Conservation (phyloP, 164 flowering plant genomes). For the Houttuynia cordata region DNA sequence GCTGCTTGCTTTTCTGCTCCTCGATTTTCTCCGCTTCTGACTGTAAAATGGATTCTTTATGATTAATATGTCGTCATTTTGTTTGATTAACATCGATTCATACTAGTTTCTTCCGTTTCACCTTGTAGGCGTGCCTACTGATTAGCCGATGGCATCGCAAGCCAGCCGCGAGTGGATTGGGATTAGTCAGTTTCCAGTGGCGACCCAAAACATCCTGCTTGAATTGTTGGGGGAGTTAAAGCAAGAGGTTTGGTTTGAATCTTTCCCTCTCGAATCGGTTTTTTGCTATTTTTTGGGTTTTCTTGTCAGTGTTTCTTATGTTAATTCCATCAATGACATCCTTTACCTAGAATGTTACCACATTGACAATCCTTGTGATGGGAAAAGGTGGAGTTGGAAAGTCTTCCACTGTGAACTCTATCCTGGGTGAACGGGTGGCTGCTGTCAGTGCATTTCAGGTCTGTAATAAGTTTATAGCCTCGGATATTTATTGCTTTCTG, state of each 20-base stretch:
- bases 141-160: slow-evolving; percentile 35
- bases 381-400: slow-evolving; percentile 99
- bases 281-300: background rate
- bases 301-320: background rate
- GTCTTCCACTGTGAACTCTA: slow-evolving; percentile 89
- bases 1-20: no score
- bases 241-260: slow-evolving; percentile 45
- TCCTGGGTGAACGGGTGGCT: slow-evolving; percentile 80
- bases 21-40: no score
- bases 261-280: background rate
- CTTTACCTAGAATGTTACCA: slow-evolving; percentile 52
- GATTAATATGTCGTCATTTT: no score
- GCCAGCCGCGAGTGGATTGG: slow-evolving; percentile 76
- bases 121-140: no score
- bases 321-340: background rate
- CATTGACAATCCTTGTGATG: slow-evolving; percentile 88
- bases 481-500: background rate
- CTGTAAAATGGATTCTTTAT: no score
- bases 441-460: slow-evolving; percentile 88
- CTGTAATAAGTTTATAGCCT: background rate
- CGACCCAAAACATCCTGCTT: slow-evolving; percentile 61
- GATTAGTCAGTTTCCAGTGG: slow-evolving; percentile 73
- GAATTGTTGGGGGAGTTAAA: slow-evolving; percentile 71
- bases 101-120: no score
- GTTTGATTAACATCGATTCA: no score